Evolutionary conservation across 2,329 filamentous ascomycete genomes (phyloP).

Genomic region (Paracoccidioides brasiliensis): DNA sequence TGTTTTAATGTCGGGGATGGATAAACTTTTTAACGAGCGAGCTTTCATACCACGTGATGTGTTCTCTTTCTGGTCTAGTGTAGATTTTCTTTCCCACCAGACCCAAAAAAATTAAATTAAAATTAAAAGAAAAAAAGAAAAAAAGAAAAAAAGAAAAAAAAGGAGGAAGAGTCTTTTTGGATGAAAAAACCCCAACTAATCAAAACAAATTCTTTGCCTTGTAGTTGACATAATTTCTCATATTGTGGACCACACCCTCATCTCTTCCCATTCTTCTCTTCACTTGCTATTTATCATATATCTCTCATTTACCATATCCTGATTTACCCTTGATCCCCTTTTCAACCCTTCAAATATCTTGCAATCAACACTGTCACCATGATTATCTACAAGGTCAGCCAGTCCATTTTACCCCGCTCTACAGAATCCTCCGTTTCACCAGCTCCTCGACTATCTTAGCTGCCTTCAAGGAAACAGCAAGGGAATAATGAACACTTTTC

Average conservation of each 20-base stretch:
- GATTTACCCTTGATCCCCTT: not conserved
- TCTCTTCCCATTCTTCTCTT: conserved; percentile 2
- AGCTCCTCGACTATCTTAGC: not conserved
- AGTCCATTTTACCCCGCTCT: conserved; percentile 1
- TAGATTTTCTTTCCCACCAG: not conserved
- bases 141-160: too few species aligned
- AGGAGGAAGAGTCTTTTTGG: not conserved
- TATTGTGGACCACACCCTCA: not conserved
- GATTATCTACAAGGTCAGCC: conserved; percentile 57
- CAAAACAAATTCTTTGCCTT: not conserved
- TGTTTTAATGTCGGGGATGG: too few species aligned
- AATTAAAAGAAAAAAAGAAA: not conserved
- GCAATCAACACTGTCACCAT: conserved; percentile 41
- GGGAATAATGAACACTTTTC: not conserved
- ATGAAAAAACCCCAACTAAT: not conserved
- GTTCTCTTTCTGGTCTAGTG: not conserved
- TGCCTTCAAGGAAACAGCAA: not conserved
- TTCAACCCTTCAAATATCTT: not conserved
- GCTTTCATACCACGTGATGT: not conserved
- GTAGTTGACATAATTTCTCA: too few species aligned
- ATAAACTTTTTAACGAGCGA: not conserved
- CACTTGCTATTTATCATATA: not conserved
- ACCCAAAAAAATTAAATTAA: not conserved
- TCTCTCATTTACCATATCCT: not conserved
- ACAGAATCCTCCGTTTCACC: not conserved